Evolutionary conservation across 2,329 filamentous ascomycete genomes (phyloP).

Genomic region (Bipolaris cookei): DNA sequence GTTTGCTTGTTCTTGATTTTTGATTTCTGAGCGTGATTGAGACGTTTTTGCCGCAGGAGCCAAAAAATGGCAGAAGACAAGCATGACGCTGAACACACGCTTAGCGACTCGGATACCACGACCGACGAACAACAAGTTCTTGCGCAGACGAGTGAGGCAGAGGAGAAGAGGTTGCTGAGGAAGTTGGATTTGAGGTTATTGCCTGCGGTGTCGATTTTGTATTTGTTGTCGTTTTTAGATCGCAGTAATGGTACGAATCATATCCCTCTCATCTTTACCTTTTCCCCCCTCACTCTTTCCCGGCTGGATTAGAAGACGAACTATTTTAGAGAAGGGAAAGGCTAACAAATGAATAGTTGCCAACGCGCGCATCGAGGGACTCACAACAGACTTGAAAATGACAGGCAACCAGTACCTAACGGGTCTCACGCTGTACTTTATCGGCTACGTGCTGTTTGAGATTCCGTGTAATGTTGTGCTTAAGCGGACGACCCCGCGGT

Average conservation of each 20-base stretch:
- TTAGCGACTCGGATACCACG: conserved; percentile 35
- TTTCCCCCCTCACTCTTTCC: neutral
- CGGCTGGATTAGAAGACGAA: too few species aligned
- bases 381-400: conserved; percentile 41
- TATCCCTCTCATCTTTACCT: too few species aligned
- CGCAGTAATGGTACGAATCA: conserved; percentile 46
- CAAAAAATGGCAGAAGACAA: conserved; percentile 22
- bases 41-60: neutral
- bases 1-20: neutral
- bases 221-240: conserved; percentile 50
- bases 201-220: conserved; percentile 52
- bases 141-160: conserved; percentile 43
- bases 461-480: conserved; percentile 66
- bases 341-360: conserved; percentile 28
- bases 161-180: conserved; percentile 64
- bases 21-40: neutral
- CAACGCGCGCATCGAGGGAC: conserved; percentile 56
- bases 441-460: conserved; percentile 58
- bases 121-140: conserved; percentile 18
- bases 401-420: conserved; percentile 64
- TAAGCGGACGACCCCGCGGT: conserved; percentile 63
- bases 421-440: conserved; percentile 70
- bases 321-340: neutral
- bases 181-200: conserved; percentile 58
- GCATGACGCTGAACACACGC: conserved; percentile 20